phyloP scores from a whole-genome alignment of 495 filamentous ascomycete species.

The Podospora pseudoanserina region DNA sequence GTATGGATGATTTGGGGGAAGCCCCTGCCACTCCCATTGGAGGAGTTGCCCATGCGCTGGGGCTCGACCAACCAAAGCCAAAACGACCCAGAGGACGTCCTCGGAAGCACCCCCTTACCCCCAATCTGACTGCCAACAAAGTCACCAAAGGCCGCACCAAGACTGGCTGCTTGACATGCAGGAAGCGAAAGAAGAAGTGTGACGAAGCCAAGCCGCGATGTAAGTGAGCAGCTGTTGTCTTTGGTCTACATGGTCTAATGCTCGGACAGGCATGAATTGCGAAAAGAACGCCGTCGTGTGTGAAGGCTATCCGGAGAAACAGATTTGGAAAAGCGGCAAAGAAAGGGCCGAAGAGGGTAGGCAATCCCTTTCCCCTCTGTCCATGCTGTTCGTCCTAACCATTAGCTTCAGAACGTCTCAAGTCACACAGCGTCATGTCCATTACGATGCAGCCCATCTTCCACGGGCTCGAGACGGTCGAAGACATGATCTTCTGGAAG shows the following conservation, averaged over 20 bases:
- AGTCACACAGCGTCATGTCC: constrained; percentile 46
- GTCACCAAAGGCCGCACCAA: constrained; percentile 85
- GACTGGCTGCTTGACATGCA: constrained; percentile 89
- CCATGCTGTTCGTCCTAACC: constrained; percentile 15
- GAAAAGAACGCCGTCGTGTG: constrained; percentile 92
- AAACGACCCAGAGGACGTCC: constrained; percentile 74
- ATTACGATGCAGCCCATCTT: constrained; percentile 74
- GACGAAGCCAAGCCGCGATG: constrained; percentile 89
- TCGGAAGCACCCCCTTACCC: constrained; percentile 71
- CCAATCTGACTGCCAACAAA: constrained; percentile 52
- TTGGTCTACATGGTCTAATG: constrained; percentile 20
- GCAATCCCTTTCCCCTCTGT: constrained; percentile 1
- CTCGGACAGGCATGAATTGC: constrained; percentile 71
- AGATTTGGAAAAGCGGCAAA: constrained; percentile 80
- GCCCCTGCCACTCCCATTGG: constrained; percentile 35
- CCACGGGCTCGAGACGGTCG: constrained; percentile 78
- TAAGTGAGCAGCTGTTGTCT: constrained; percentile 38
- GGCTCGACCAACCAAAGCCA: constrained; percentile 31
- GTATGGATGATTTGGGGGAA: constrained; percentile 45
- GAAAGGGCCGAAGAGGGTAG: constrained; percentile 74
- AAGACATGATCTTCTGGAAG: constrained; percentile 79
- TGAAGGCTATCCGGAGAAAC: constrained; percentile 87
- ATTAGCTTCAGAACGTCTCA: constrained; percentile 39
- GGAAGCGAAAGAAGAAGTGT: constrained; percentile 94
- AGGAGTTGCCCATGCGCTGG: constrained; percentile 16